Base-by-base conservation (phyloP, 164 flowering plant species). In the Annona squamosa region DNA sequence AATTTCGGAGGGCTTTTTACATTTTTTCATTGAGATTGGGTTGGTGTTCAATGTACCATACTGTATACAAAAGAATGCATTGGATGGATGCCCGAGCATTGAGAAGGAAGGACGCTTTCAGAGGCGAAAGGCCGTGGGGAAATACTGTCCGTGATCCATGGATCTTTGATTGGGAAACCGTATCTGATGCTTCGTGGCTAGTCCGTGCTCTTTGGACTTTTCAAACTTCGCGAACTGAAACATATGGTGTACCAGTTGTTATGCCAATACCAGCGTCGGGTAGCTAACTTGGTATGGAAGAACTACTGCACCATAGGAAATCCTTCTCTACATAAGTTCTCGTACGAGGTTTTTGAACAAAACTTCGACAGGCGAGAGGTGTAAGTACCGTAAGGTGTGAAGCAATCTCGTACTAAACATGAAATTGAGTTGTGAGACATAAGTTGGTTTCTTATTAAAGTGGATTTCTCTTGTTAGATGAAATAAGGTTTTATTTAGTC, bases 81-180 rank as follows among this genome's bases (percentile, higher is more conserved):
- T 65, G 42, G 67, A 65, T 65, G 7, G 67, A 65, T 65, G 67
- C 67, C 43, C 41, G 26, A 10, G 3, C 19, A 65, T 65, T 65
- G 67, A 65, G 26, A 65, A 65, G 67, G 67, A 64, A 64, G 67
- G 6, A 65, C 0, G 67, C 67, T 65, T 65, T 9, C 67, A 4
- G 43, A 65, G 67, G 43, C 6, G 0, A 65, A 65, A 65, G 67
- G 67, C 44, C 0, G 5, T 18, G 68, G 68, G 1, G 68, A 65
- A 37, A 65, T 26, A 13, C 68, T 18, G 68, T 4, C 0, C 19
- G 19, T 65, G 68, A 65, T 19, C 19, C 68, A 65, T 65, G 37
- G 42, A 65, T 65, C 43, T 65, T 16, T 0, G 7, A 56, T 56
- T 56, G 7, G 61, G 16, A 56, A 56, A 56, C 61, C 61, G 2